phyloP scores from a whole-genome alignment of 169 alveolate species.

The Cystoisospora suis region DNA sequence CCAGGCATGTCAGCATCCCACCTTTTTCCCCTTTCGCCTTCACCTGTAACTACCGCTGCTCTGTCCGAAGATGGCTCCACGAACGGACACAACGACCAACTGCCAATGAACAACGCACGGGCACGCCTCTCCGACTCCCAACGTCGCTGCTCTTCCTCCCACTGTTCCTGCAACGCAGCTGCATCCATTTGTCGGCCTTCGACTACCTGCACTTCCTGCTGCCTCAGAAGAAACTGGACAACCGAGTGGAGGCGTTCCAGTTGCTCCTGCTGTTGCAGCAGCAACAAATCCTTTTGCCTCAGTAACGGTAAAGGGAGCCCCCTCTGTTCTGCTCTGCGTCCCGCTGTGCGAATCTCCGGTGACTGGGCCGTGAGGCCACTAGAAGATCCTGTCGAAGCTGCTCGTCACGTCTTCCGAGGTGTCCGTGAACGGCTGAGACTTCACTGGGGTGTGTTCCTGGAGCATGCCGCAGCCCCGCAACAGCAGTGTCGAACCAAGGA shows the following conservation, averaged over 20 bases:
- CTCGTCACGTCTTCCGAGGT: no score
- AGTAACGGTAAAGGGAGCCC: background rate
- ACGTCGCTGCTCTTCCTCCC: conserved; percentile 29
- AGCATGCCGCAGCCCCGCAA: no score
- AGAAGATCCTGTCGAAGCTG: background rate
- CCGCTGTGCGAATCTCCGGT: background rate
- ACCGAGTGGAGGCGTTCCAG: conserved; percentile 18
- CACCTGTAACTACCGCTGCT: background rate
- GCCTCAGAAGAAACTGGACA: background rate
- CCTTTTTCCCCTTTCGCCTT: no score
- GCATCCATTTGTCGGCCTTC: background rate
- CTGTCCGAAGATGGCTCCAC: no score
- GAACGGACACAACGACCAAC: no score
- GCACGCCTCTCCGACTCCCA: conserved; percentile 7
- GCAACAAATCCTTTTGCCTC: background rate
- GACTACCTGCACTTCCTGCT: conserved; percentile 4
- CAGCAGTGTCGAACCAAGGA: no score
- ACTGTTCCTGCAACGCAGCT: background rate
- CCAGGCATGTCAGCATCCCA: no score
- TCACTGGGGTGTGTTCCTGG: no score
- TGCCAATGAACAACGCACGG: no score
- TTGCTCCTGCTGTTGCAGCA: conserved; percentile 13
- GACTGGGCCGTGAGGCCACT: background rate
- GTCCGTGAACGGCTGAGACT: no score
- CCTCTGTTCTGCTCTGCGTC: background rate